phyloP scores from a whole-genome alignment of 805 yeast genomes.

The Metschnikowia chrysomelidarum region DNA sequence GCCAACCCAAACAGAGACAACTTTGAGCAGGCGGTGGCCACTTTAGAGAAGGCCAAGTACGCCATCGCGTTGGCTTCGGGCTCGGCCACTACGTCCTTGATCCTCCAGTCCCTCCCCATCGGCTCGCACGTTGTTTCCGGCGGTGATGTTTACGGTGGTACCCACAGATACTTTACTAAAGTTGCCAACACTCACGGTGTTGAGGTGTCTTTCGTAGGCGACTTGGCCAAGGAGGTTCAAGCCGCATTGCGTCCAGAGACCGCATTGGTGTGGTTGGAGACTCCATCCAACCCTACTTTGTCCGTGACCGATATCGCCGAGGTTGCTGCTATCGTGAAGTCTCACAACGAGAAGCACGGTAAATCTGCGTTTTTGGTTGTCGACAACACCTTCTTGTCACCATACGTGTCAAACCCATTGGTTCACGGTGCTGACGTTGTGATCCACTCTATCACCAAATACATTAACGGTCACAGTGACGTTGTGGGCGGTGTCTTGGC shows the following conservation, averaged over 20 bases:
- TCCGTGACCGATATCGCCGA: constrained; percentile 70
- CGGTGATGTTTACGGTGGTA: constrained; percentile 90
- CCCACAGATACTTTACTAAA: constrained; percentile 85
- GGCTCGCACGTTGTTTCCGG: constrained; percentile 74
- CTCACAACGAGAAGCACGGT: constrained; percentile 43
- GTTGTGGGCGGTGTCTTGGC: constrained; percentile 85
- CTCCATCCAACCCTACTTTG: constrained; percentile 87
- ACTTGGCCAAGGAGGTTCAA: constrained; percentile 59
- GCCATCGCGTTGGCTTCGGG: constrained; percentile 85
- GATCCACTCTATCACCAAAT: constrained; percentile 86
- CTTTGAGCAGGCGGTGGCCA: constrained; percentile 75
- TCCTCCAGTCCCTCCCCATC: constrained; percentile 69
- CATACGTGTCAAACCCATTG: constrained; percentile 84
- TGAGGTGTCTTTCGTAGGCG: constrained; percentile 61
- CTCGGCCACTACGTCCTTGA: constrained; percentile 76
- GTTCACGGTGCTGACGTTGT: constrained; percentile 83
- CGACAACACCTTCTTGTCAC: constrained; percentile 86
- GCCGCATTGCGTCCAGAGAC: constrained; percentile 58
- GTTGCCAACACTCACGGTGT: constrained; percentile 82
- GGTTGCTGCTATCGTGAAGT: constrained; percentile 55
- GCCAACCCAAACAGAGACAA: constrained; percentile 84
- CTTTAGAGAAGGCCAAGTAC: constrained; percentile 71
- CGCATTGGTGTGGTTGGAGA: constrained; percentile 80
- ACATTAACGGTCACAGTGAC: constrained; percentile 90
- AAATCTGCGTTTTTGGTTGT: constrained; percentile 64